Conservation (phyloP, 2,329 filamentous ascomycete species). For the Incumbomyces delicatus region DNA sequence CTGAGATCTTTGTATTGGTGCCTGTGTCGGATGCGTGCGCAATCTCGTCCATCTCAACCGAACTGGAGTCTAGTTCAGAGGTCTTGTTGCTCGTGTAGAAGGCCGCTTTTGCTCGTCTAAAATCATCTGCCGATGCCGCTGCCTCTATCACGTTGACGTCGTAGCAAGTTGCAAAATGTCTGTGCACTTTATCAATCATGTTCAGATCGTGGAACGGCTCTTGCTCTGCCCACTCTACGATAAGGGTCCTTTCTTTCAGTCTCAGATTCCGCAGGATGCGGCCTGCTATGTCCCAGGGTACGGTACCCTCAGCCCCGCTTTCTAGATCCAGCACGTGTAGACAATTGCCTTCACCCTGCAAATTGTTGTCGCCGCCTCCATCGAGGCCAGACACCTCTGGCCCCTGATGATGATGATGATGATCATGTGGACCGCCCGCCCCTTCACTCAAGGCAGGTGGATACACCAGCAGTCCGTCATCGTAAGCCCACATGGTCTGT, state of each 20-base stretch:
- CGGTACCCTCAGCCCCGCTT: constrained; percentile 29
- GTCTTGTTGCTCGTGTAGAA: neutral
- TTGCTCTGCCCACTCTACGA: constrained; percentile 54
- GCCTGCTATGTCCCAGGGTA: constrained; percentile 43
- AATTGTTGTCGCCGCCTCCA: too few species aligned
- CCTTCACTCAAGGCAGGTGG: constrained; percentile 21
- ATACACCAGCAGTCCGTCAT: constrained; percentile 49
- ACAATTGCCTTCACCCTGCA: constrained; percentile 14
- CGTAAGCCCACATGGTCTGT: constrained; percentile 45
- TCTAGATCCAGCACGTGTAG: constrained; percentile 42
- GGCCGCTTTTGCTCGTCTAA: too few species aligned
- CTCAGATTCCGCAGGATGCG: constrained; percentile 48
- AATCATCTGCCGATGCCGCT: neutral
- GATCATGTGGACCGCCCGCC: neutral
- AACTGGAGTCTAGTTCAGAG: constrained; percentile 2
- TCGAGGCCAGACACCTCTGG: constrained; percentile 17
- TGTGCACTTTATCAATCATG: constrained; percentile 42
- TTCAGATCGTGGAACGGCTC: constrained; percentile 44
- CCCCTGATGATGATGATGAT: constrained; percentile 21
- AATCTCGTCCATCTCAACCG: constrained; percentile 1
- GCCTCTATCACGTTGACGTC: constrained; percentile 31
- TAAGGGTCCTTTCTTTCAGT: constrained; percentile 44
- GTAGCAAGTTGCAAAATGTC: constrained; percentile 52
- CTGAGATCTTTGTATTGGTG: constrained; percentile 3
- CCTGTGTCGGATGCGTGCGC: constrained; percentile 27